phyloP scores from a whole-genome alignment of 371 early-diverging fungal genomes.

The Mortierella polycephala region DNA sequence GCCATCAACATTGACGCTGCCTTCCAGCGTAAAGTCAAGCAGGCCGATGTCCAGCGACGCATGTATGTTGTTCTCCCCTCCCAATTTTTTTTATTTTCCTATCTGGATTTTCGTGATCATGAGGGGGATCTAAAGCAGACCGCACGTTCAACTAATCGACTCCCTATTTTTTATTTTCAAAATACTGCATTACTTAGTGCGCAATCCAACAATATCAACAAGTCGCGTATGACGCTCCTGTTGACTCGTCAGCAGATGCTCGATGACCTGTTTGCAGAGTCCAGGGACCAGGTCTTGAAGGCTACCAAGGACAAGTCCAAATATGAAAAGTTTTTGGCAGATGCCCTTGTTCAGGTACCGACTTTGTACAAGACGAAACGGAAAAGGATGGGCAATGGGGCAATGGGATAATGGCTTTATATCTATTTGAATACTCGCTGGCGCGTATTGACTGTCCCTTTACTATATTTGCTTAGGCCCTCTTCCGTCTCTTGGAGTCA shows the following conservation, averaged over 20 bases:
- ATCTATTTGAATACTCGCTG: no score
- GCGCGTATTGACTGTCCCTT: neutral
- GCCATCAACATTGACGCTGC: constrained; percentile 89
- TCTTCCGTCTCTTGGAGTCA: constrained; percentile 86
- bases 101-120: constrained; percentile 8
- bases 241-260: constrained; percentile 90
- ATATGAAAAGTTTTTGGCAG: constrained; percentile 73
- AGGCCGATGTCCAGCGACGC: constrained; percentile 89
- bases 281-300: constrained; percentile 63
- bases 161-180: constrained; percentile 1
- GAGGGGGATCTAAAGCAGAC: constrained; percentile 8
- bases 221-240: constrained; percentile 89
- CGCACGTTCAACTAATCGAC: constrained; percentile 9
- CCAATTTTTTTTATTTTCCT: neutral
- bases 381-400: no score
- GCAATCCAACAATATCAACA: constrained; percentile 95
- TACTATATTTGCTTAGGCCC: constrained; percentile 59
- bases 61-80: constrained; percentile 65
- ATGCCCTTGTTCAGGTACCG: constrained; percentile 80
- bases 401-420: no score
- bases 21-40: constrained; percentile 91
- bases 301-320: constrained; percentile 63
- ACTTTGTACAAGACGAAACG: no score
- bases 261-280: constrained; percentile 79
- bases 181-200: constrained; percentile 69